Evolutionary conservation across 2,329 filamentous ascomycete species (phyloP).

Genomic region (Aspergillus melleus): DNA sequence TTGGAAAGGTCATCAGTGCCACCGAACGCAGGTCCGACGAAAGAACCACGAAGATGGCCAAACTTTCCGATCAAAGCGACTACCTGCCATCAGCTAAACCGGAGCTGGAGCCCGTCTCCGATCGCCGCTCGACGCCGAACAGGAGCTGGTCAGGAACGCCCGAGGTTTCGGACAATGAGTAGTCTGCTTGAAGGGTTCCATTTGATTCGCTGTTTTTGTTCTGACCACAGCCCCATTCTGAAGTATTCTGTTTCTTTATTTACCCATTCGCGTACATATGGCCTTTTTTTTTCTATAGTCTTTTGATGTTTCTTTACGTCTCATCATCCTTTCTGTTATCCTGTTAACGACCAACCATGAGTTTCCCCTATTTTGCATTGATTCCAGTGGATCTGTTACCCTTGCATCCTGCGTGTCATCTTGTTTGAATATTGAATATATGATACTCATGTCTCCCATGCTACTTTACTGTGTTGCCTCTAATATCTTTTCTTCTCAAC

Average conservation of each 20-base stretch:
- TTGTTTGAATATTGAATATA: conserved; percentile 11
- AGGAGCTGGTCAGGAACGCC: conserved; percentile 31
- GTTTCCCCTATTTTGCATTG: conserved; percentile 18
- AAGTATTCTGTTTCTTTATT: background rate
- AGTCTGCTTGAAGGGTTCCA: conserved; percentile 6
- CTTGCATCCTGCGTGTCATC: conserved; percentile 12
- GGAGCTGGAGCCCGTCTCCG: conserved; percentile 34
- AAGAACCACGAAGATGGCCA: conserved; percentile 38
- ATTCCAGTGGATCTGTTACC: conserved; percentile 20
- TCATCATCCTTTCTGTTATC: conserved; percentile 7
- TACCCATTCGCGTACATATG: conserved; percentile 13
- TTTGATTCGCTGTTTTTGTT: background rate
- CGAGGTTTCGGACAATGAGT: conserved; percentile 33
- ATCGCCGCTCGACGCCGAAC: conserved; percentile 24
- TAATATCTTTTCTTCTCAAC: background rate
- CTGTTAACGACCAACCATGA: conserved; percentile 22
- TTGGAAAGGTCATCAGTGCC: conserved; percentile 29
- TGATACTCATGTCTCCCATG: conserved; percentile 13
- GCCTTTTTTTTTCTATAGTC: background rate
- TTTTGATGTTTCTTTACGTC: conserved; percentile 8
- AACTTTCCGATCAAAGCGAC: conserved; percentile 29
- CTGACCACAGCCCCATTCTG: background rate
- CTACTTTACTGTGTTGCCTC: background rate
- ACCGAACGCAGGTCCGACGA: conserved; percentile 25
- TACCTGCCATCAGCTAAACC: conserved; percentile 35